These are phyloP conservation scores for Phytomonas francai DNA, from an alignment of 208 protist genomes.

Conservation along the genomic window DNA sequence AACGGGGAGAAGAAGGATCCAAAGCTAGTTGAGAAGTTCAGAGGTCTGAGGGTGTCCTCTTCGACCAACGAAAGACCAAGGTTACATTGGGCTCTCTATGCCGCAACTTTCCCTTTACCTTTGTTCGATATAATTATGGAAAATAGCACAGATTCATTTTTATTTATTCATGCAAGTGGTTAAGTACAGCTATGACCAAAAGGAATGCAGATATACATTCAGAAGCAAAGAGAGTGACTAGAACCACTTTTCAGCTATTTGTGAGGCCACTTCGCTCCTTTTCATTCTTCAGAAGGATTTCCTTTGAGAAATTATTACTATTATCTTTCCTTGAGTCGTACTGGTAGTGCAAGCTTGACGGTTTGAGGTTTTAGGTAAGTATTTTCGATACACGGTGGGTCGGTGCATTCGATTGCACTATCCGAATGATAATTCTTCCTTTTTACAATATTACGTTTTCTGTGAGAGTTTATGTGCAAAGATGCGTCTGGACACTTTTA, in stretches of 20 bases:
- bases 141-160: neutral
- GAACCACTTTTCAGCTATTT: neutral
- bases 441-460: neutral
- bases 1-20: neutral
- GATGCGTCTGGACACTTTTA: neutral
- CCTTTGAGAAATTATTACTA: neutral
- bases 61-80: neutral
- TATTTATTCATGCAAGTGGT: neutral
- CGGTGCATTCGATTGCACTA: neutral
- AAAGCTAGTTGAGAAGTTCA: neutral
- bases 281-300: neutral
- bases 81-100: neutral
- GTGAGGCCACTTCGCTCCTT: neutral
- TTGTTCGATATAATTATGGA: neutral
- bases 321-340: neutral
- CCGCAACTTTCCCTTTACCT: neutral
- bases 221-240: neutral
- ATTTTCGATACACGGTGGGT: too few species aligned
- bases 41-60: neutral
- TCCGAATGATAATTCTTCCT: constrained; percentile 2
- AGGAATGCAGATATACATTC: neutral
- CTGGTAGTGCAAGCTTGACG: too few species aligned
- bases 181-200: neutral
- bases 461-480: neutral
- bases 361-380: too few species aligned